Percentiles rank a stretch among this genome's conserved stretches.
Evolutionary conservation across 768 basidiomycete genomes (phyloP).

Genomic region (Austroboletus eburneus): DNA sequence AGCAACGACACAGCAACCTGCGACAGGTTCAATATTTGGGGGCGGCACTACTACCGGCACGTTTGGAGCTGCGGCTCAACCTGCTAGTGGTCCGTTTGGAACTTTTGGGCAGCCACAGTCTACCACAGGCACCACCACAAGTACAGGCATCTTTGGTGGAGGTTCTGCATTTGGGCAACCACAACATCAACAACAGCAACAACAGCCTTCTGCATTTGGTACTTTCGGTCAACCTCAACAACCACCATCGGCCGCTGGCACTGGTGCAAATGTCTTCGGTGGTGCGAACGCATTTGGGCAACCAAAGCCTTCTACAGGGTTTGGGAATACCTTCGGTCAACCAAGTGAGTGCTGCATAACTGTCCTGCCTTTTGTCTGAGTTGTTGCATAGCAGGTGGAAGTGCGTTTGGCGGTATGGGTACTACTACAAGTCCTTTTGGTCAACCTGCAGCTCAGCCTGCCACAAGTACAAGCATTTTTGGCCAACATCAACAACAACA

Average conservation of each 20-base stretch:
- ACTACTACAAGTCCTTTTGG: slow-evolving; percentile 22
- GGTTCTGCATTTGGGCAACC: slow-evolving; percentile 38
- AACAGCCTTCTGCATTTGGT: slow-evolving; percentile 41
- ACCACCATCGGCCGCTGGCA: slow-evolving; percentile 34
- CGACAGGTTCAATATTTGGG: slow-evolving; percentile 31
- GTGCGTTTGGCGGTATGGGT: slow-evolving; percentile 23
- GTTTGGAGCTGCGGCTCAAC: slow-evolving; percentile 28
- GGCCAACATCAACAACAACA: slow-evolving; percentile 38
- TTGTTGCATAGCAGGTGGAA: slow-evolving; percentile 11
- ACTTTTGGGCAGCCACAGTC: slow-evolving; percentile 35
- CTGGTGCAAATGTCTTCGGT: slow-evolving; percentile 32
- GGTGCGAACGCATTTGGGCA: slow-evolving; percentile 30
- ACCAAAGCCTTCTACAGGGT: slow-evolving; percentile 30
- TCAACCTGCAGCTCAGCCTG: slow-evolving; percentile 24
- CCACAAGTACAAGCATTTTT: slow-evolving; percentile 27
- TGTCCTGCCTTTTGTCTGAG: background rate
- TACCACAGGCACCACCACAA: slow-evolving; percentile 27
- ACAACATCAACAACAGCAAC: slow-evolving; percentile 26
- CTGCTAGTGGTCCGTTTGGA: slow-evolving; percentile 28
- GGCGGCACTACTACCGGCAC: slow-evolving; percentile 13
- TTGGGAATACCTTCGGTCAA: slow-evolving; percentile 25
- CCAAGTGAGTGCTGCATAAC: slow-evolving; percentile 14
- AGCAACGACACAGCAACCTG: slow-evolving; percentile 25
- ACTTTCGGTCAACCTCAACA: slow-evolving; percentile 46
- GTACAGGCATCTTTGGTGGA: slow-evolving; percentile 42